These are phyloP conservation scores for Evernia prunastri DNA, from an alignment of 495 filamentous ascomycete genomes.

Conservation along the genomic window DNA sequence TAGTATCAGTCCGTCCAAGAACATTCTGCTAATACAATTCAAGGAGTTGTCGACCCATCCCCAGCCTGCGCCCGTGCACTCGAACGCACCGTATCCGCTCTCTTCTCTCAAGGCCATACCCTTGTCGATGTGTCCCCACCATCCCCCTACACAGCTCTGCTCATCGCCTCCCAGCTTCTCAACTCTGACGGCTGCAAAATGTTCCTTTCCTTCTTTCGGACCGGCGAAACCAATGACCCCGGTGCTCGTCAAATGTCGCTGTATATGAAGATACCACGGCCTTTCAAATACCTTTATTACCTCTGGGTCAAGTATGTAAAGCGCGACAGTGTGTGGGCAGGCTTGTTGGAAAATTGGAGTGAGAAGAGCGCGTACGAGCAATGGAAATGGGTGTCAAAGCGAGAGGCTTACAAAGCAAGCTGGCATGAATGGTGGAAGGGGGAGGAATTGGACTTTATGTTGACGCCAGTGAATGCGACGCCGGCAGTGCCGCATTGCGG, in stretches of 20 bases:
- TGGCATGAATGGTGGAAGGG: slow-evolving; percentile 84
- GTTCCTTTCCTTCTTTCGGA: slow-evolving; percentile 67
- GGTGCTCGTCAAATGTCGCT: slow-evolving; percentile 68
- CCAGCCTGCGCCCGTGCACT: slow-evolving; percentile 80
- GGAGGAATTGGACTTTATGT: slow-evolving; percentile 63
- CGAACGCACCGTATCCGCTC: slow-evolving; percentile 57
- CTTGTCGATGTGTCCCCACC: slow-evolving; percentile 65
- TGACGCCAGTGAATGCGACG: slow-evolving; percentile 83
- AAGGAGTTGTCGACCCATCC: slow-evolving; percentile 73
- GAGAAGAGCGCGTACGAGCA: slow-evolving; percentile 65
- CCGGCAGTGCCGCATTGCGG: slow-evolving; percentile 83
- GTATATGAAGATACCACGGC: slow-evolving; percentile 66
- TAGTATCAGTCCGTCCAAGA: slow-evolving; percentile 5
- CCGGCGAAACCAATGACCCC: slow-evolving; percentile 72
- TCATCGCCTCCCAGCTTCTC: slow-evolving; percentile 76
- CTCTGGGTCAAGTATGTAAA: slow-evolving; percentile 79
- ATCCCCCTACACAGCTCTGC: slow-evolving; percentile 65
- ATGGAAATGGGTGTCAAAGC: slow-evolving; percentile 70
- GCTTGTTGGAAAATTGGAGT: slow-evolving; percentile 63
- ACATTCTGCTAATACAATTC: slow-evolving; percentile 3
- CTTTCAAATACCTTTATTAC: slow-evolving; percentile 80
- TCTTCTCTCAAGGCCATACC: slow-evolving; percentile 66
- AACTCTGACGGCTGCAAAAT: slow-evolving; percentile 83
- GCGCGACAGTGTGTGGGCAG: slow-evolving; percentile 70
- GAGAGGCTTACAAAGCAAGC: slow-evolving; percentile 67